A percentile compares a stretch with the other conserved stretches of the same genome.
phyloP scores from a whole-genome alignment of 257 asterid genomes.

The Solanum gracilifrons region DNA sequence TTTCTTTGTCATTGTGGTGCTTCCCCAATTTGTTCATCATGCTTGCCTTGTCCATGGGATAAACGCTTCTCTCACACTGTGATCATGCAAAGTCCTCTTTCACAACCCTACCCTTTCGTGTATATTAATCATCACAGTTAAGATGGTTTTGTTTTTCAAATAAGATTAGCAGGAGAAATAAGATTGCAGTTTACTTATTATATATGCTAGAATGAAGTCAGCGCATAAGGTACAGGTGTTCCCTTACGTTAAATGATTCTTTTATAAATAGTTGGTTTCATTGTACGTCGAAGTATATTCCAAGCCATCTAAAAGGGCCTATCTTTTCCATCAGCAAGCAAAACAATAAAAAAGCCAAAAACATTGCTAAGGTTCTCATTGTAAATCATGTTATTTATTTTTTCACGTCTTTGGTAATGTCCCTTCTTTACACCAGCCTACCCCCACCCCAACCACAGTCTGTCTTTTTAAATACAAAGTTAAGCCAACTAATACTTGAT shows the following conservation, averaged over 20 bases:
- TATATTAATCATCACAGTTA: neutral
- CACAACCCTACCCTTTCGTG: neutral
- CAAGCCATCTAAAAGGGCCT: slow-evolving; percentile 9
- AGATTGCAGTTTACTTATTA: neutral
- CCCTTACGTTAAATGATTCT: neutral
- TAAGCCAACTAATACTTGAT: neutral
- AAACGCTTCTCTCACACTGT: too few relatives aligned
- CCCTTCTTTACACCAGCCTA: neutral
- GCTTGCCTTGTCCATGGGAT: too few relatives aligned
- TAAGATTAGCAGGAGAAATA: neutral
- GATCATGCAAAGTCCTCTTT: too few relatives aligned
- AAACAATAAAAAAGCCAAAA: neutral
- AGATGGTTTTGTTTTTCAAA: neutral
- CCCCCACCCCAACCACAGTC: neutral
- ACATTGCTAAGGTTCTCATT: neutral
- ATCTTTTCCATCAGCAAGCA: slow-evolving; percentile 17
- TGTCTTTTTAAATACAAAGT: neutral
- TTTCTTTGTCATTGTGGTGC: too few relatives aligned
- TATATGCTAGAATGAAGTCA: neutral
- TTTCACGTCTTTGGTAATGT: neutral
- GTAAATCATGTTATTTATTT: neutral
- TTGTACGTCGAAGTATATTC: slow-evolving; percentile 16
- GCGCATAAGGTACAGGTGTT: neutral
- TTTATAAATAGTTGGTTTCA: neutral
- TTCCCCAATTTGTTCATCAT: too few relatives aligned